Conservation (phyloP, 1,139 yeast genomes). For the Diutina rugosa region DNA sequence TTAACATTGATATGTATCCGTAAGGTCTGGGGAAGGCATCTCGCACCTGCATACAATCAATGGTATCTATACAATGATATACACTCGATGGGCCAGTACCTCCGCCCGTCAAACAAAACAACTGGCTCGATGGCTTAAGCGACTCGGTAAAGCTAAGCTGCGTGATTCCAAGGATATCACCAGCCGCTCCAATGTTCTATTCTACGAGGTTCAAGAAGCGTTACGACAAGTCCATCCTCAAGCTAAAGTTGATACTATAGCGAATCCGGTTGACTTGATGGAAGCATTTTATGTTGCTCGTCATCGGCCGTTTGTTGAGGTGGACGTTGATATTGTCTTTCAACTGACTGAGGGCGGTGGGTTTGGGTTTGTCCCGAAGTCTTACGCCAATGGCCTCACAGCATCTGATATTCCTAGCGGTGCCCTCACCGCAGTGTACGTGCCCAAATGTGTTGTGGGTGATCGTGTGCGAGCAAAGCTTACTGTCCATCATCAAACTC, state of each 20-base stretch:
- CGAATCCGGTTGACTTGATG: constrained; percentile 15
- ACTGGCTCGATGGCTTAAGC: background rate
- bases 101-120: background rate
- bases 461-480: constrained; percentile 20
- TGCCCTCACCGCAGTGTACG: constrained; percentile 13
- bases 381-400: constrained; percentile 10
- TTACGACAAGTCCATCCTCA: constrained; percentile 5
- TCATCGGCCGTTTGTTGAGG: constrained; percentile 10
- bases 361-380: constrained; percentile 20
- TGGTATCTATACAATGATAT: background rate
- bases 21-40: background rate
- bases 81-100: background rate
- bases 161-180: constrained; percentile 13
- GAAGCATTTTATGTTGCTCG: constrained; percentile 14
- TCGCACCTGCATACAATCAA: background rate
- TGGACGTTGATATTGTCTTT: constrained; percentile 15
- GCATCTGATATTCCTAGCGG: constrained; percentile 7
- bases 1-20: no score
- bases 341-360: constrained; percentile 28
- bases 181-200: constrained; percentile 13
- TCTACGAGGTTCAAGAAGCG: constrained; percentile 15
- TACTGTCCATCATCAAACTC: constrained; percentile 16
- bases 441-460: constrained; percentile 29
- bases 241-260: constrained; percentile 6
- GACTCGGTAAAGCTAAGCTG: background rate